Base-by-base conservation (phyloP, 2,329 filamentous ascomycete species). In the Aureobasidium sp. region DNA sequence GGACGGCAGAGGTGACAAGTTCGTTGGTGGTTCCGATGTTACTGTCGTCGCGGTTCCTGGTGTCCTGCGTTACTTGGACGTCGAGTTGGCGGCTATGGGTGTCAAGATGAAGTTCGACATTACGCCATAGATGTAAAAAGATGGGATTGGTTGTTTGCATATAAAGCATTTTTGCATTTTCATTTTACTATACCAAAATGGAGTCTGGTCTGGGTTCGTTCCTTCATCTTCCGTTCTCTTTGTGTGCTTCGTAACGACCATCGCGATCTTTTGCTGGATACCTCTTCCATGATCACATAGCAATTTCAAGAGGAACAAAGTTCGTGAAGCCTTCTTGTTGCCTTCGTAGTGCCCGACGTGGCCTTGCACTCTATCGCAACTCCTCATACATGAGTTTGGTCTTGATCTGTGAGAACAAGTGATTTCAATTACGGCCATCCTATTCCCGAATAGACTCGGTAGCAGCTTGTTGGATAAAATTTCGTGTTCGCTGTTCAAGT, bases 21-120 rank as follows among this genome's bases (percentile, higher is more conserved):
- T 88, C 83, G 83, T 90, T 37, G 94, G 94, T 9, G 94, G 94
- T 53, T 90, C 93, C 66, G 85, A 97, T 72, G 94, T 94, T 3
- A 94, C 92, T 3, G 81, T 94, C 66, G 91, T 99, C 39, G 92
- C 91, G 60, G 90, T 99, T 17, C 94, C 94, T 0, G 93, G 92
- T 66, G 94, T 96, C 60, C 78, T 99, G 74, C 91, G 90, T 76
- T 97, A 89, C 78, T 77, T 99, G 67, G 94, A 99, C 76, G 92
- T 96, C 22, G 94, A 99, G 76, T 78, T 99, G 69, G 90, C 92
- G 39, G 91, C 91, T 61, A 99, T 99, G 94, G 94, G 94, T 59
- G 87, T 99, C 60, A 88, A 91, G 77, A 84, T 99, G 77, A 96
- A 91, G 80, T 97, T 96, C 73, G 87, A 88, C 74, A 88, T 97